Evolutionary conservation across 2,329 filamentous ascomycete species (phyloP).

Genomic region (Claviceps pusilla): DNA sequence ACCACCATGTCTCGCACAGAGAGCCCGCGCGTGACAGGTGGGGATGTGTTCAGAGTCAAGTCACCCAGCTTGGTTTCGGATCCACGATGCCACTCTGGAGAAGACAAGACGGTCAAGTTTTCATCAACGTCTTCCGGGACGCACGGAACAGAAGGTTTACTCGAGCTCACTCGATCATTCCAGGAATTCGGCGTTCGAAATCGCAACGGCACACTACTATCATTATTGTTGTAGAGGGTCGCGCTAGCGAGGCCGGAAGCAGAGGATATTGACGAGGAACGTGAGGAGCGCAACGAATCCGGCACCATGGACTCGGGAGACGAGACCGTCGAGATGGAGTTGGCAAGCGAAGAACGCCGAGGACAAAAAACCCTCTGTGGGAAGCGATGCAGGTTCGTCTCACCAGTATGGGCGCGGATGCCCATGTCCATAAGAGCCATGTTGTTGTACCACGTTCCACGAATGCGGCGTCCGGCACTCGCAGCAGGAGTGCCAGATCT

Average conservation of each 20-base stretch:
- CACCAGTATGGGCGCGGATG: slow-evolving; percentile 25
- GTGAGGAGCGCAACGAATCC: slow-evolving; percentile 45
- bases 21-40: slow-evolving; percentile 27
- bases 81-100: slow-evolving; percentile 42
- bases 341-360: slow-evolving; percentile 48
- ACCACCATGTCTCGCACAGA: slow-evolving; percentile 28
- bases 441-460: slow-evolving; percentile 31
- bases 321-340: slow-evolving; percentile 46
- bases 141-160: slow-evolving; percentile 36
- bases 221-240: slow-evolving; percentile 28
- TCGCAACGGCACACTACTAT: slow-evolving; percentile 45
- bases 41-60: slow-evolving; percentile 32
- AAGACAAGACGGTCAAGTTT: slow-evolving; percentile 35
- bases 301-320: slow-evolving; percentile 55
- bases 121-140: slow-evolving; percentile 43
- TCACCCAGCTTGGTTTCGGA: slow-evolving; percentile 36
- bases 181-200: slow-evolving; percentile 44
- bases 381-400: slow-evolving; percentile 37
- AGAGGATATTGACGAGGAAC: slow-evolving; percentile 50
- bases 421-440: slow-evolving; percentile 44
- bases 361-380: slow-evolving; percentile 27
- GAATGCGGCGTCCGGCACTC: slow-evolving; percentile 35
- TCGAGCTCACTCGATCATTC: slow-evolving; percentile 37
- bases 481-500: slow-evolving; percentile 46
- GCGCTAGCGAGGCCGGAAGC: slow-evolving; percentile 45